Evolutionary conservation across 2,329 filamentous ascomycete genomes (phyloP), one percentile per base, ranked within the genome.

Genomic region (Pseudocercospora eumusae): DNA sequence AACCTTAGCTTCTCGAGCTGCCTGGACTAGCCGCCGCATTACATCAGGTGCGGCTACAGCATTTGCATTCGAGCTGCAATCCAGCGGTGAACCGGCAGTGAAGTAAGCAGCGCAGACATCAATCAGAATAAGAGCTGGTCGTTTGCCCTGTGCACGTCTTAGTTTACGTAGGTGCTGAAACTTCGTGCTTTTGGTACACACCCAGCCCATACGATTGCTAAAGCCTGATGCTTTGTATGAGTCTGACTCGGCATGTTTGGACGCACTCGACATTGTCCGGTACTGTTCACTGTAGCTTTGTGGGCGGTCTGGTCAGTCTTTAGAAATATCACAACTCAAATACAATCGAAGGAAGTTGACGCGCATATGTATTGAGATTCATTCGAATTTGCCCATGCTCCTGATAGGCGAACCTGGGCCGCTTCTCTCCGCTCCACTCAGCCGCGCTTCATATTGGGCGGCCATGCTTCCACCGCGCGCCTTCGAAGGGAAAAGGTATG

Each of bases 81-180:
- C 59, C 0, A 69, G 60, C 11, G 69, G 69, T 7, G 66, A 68
- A n/a, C 64, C 64, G 25, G 65, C 61, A 10, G 63, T 66, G 62
- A 68, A 70, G 61, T 70, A 70, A 13, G 68, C 68, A n/a, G 57
- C 55, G 61, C 68, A 70, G 59, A 70, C 64, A 55, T 70, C 68
- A 36, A 70, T 66, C 13, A 69, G 55, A 5, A 70, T 47, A 23
- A 70, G 65, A 10, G 68, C 68, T 13, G 68, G 68, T 23, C 65
- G 63, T 27, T 59, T n/a, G 45, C 68, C 62, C 64, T 66, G 28
- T 21, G 5, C 11, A 31, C 20, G 20, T n/a, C 3, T 52, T 28
- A 52, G 47, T 52, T 2, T 25, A 18, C 10, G 15, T 25, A 18
- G 9, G 15, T 52, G 21, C 21, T 13, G 15, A 23, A n/a, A n/a